phyloP scores from a whole-genome alignment of 176 grass and related monocot genomes.

The Zizania latifolia region DNA sequence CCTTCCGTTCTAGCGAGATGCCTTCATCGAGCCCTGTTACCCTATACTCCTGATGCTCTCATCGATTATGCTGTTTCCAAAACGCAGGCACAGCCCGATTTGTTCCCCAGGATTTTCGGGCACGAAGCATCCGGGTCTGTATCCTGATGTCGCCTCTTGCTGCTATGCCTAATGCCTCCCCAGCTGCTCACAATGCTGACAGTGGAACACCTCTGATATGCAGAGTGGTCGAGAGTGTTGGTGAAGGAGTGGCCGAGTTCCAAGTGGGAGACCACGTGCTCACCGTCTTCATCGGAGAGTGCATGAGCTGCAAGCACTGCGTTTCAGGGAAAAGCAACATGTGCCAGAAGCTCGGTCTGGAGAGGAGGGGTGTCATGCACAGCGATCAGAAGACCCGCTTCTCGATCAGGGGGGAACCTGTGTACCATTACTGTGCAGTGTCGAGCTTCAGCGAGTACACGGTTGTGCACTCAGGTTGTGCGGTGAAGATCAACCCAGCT shows the following conservation, averaged over 20 bases:
- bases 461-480: constrained; percentile 77
- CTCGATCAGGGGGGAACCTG: constrained; percentile 48
- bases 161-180: neutral
- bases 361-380: constrained; percentile 89
- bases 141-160: neutral
- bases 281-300: constrained; percentile 93
- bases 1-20: neutral
- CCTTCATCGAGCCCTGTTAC: neutral
- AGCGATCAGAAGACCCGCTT: constrained; percentile 85
- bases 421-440: constrained; percentile 83
- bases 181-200: neutral
- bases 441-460: constrained; percentile 97
- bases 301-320: constrained; percentile 80
- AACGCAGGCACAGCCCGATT: constrained; percentile 58
- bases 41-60: constrained; percentile 1
- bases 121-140: constrained; percentile 91
- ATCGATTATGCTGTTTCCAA: constrained; percentile 12
- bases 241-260: constrained; percentile 78
- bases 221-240: constrained; percentile 81
- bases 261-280: constrained; percentile 58
- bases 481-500: constrained; percentile 54
- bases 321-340: constrained; percentile 84
- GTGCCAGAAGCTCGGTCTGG: constrained; percentile 88
- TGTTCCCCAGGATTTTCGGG: constrained; percentile 87
- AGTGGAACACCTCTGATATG: neutral